phyloP scores from a whole-genome alignment of 495 filamentous ascomycete species.

The Glonium stellatum region DNA sequence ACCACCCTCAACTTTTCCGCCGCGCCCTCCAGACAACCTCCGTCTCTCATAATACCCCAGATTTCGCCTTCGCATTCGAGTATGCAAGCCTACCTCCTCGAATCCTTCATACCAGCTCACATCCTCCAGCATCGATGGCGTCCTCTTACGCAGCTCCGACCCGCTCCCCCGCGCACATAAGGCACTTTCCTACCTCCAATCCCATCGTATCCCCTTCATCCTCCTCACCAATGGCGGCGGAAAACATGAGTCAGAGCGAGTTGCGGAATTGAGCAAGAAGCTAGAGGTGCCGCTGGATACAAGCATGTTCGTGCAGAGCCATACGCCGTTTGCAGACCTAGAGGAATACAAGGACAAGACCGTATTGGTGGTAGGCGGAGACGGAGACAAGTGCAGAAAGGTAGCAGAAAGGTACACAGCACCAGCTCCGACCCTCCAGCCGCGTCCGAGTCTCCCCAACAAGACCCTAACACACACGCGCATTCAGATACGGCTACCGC shows the following conservation, averaged over 20 bases:
- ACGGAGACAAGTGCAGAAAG: constrained; percentile 62
- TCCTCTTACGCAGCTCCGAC: constrained; percentile 76
- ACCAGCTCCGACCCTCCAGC: background rate
- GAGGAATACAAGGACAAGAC: constrained; percentile 57
- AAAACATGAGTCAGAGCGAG: constrained; percentile 63
- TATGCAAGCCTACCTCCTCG: constrained; percentile 39
- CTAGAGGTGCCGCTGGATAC: constrained; percentile 53
- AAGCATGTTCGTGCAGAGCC: constrained; percentile 71
- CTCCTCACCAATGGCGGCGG: constrained; percentile 87
- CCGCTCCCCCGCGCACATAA: constrained; percentile 76
- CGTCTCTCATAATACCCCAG: constrained; percentile 36
- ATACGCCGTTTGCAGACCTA: constrained; percentile 68
- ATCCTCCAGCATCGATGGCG: constrained; percentile 75
- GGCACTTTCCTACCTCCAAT: constrained; percentile 63
- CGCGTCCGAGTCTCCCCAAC: constrained; percentile 30
- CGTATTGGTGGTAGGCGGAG: constrained; percentile 75
- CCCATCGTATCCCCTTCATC: constrained; percentile 69
- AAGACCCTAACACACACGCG: background rate
- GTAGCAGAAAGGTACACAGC: constrained; percentile 52
- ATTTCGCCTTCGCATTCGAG: constrained; percentile 84
- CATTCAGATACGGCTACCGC: constrained; percentile 66
- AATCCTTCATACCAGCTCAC: background rate
- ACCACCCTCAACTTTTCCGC: constrained; percentile 1
- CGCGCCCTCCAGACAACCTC: constrained; percentile 18
- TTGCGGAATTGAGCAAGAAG: constrained; percentile 59